A percentile compares a stretch with the other conserved stretches of the same genome.
phyloP scores from a whole-genome alignment of 1,139 yeast genomes.

The Wickerhamomyces sp. region DNA sequence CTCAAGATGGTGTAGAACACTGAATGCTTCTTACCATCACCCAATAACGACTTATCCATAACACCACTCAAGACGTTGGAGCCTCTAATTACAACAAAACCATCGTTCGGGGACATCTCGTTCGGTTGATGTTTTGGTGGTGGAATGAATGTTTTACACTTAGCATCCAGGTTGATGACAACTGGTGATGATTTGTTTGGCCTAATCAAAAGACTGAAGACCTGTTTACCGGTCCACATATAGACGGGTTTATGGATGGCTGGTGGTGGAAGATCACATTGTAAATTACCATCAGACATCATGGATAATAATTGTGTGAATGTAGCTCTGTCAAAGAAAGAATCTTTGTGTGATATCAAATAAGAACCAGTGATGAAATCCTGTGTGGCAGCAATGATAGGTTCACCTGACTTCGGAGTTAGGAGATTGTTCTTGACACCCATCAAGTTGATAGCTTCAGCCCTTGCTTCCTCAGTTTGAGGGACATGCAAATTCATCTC shows the following conservation, averaged over 20 bases:
- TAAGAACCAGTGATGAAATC: constrained; percentile 98
- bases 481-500: constrained; percentile 99
- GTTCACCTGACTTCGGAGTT: constrained; percentile 98
- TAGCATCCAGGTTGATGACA: constrained; percentile 87
- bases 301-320: constrained; percentile 79
- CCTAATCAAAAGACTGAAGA: constrained; percentile 78
- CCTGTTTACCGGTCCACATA: constrained; percentile 97
- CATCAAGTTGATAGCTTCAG: constrained; percentile 96
- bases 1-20: constrained; percentile 91
- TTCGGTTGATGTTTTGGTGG: constrained; percentile 71
- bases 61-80: constrained; percentile 87
- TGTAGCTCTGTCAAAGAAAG: constrained; percentile 84
- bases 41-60: constrained; percentile 94
- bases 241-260: constrained; percentile 82
- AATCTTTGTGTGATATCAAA: constrained; percentile 86
- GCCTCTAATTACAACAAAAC: constrained; percentile 85
- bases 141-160: constrained; percentile 78
- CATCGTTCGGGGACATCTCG: constrained; percentile 98
- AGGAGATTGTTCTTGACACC: constrained; percentile 93
- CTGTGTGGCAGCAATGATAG: constrained; percentile 98
- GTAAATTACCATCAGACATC: constrained; percentile 92
- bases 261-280: constrained; percentile 94
- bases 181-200: constrained; percentile 78
- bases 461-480: constrained; percentile 97
- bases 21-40: constrained; percentile 97